Evolutionary conservation across 2,329 filamentous ascomycete species (phyloP), one percentile per base, ranked within the genome.

Genomic region (Zymoseptoria tritici): DNA sequence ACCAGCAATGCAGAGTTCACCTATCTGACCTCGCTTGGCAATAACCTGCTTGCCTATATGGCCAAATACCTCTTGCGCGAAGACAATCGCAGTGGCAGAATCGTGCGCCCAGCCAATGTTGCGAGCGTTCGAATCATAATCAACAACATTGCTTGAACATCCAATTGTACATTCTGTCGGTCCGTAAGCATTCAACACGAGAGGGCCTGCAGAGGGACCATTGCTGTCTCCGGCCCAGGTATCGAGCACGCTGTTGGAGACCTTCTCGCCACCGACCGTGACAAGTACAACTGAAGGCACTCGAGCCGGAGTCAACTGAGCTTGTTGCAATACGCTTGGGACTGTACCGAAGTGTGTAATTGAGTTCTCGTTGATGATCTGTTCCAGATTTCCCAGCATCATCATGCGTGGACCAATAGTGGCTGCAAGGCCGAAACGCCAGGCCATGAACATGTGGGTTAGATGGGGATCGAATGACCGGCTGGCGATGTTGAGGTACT

Each of bases 171-270:
- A 60, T 49, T 66, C 64, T 1, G 64, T 63, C 8, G 64, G 64
- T 6, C 64, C 64, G 19, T 66, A 66, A 7, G 61, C 64, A 52
- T 66, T 66, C 49, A 65, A 62, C 57, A 64, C n/a, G 3, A 46
- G 36, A 46, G 36, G 36, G 7, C 13, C 16, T n/a, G 36, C 13
- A 1, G 6, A 22, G 3, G 55, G 52, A 11, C 62, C 57, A 9
- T 58, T 54, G 3, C 60, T 59, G 26, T 60, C 24, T 21, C 57
- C 57, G 1, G 54, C 60, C 64, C 64, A 64, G 11, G 57, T 59
- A 57, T 66, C 64, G 49, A 60, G 63, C 9, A 61, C 61, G 24
- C 65, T 61, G 6, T 57, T 51, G 9, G 64, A 65, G 56, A 65
- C 63, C 57, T 62, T 63, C 56, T 66, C 64, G 29, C 64, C 64